Evolutionary conservation across 2,329 filamentous ascomycete genomes (phyloP), one percentile per base, ranked within the genome.

Genomic region (Stachybotrys elegans): DNA sequence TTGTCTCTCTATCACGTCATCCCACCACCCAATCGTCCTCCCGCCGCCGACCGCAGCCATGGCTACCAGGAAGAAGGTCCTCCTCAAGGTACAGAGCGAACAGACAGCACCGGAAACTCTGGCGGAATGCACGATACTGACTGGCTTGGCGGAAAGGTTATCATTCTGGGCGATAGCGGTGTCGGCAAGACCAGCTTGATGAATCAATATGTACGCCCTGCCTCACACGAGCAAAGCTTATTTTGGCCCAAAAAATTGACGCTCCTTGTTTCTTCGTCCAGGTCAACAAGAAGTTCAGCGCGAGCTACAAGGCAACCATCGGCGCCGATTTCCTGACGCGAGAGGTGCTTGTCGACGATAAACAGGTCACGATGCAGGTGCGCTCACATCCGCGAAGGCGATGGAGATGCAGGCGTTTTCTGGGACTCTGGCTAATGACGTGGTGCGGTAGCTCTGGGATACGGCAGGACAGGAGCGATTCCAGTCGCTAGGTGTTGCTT

Each of bases 261-360:
- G 5, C 3, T 19, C 16, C 25, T 35, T 37, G 7, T 23, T 43
- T 43, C 6, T 36, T 37, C 27, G 23, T 47, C 55, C 56, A 97
- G 92, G 92, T 98, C 80, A 98, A 98, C 78, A 98, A 98, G 76
- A 97, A 98, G 69, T 98, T 98, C 76, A 96, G 91, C 67, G 92
- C 91, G 56, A 96, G 91, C 75, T 98, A 98, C 83, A 98, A 98
- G 75, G 93, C 93, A 48, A 98, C 93, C 37, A 98, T 98, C 66
- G 93, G 93, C 55, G 93, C 93, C 66, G 93, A 98, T 69, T 98
- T 98, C 71, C 77, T 98, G 49, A 98, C 93, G 45, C 94, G 95
- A 67, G 93, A 98, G 73, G 93, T 98, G 32, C 76, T 96, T 52
- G 92, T 98, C 43, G 93, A 97, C 69, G 93, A 97, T 70, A 82